Conservation (phyloP, 2,329 filamentous ascomycete species). For the Bipolaris zeicola region DNA sequence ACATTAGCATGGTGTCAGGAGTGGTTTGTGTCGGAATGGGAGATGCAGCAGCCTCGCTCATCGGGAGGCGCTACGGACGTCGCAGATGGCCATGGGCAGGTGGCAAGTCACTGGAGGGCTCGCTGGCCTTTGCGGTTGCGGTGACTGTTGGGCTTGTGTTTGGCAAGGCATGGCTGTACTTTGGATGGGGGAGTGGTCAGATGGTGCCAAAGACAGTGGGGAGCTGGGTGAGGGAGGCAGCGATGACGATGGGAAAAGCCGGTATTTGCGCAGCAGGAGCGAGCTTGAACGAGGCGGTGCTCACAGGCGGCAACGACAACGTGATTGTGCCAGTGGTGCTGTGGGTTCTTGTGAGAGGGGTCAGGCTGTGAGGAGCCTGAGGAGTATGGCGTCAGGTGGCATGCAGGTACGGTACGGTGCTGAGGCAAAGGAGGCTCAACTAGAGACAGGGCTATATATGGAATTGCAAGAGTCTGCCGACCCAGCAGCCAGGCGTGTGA, state of each 20-base stretch:
- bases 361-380: conserved; percentile 52
- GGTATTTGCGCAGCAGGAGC: conserved; percentile 73
- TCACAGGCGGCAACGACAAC: conserved; percentile 98
- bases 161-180: conserved; percentile 73
- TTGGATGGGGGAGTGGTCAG: conserved; percentile 67
- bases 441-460: neutral
- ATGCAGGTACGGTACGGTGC: conserved; percentile 19
- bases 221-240: conserved; percentile 28
- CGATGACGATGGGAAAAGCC: conserved; percentile 61
- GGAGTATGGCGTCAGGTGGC: conserved; percentile 7
- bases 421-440: neutral
- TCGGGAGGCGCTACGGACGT: conserved; percentile 83
- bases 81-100: conserved; percentile 97
- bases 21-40: conserved; percentile 95
- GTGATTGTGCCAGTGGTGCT: conserved; percentile 92
- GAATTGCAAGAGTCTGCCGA: neutral
- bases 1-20: conserved; percentile 89
- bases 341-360: conserved; percentile 87
- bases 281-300: conserved; percentile 90
- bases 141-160: conserved; percentile 76
- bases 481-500: neutral
- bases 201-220: conserved; percentile 51
- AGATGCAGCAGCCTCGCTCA: conserved; percentile 88
- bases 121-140: conserved; percentile 76
- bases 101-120: conserved; percentile 92